phyloP scores from a whole-genome alignment of 176 grass and related monocot species.

The Juncus inflexus region DNA sequence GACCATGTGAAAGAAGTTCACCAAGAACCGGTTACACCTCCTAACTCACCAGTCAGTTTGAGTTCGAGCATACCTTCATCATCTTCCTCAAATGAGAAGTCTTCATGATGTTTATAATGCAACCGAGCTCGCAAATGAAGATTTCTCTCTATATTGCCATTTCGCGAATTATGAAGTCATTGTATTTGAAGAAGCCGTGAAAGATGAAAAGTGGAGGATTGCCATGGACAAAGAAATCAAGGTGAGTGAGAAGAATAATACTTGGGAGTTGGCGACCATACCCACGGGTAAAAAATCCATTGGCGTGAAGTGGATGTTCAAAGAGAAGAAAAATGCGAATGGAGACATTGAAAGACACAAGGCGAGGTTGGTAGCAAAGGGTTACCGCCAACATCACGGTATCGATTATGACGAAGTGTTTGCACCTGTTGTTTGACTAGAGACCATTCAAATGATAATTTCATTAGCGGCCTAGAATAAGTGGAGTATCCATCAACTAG shows the following conservation, averaged over 20 bases:
- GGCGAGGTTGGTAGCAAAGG: not conserved
- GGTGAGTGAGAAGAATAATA: not conserved
- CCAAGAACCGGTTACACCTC: too few species aligned
- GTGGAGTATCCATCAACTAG: too few species aligned
- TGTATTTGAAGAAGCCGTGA: not conserved
- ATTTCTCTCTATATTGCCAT: too few species aligned
- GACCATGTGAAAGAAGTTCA: too few species aligned
- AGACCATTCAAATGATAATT: not conserved
- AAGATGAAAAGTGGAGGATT: conserved; percentile 2
- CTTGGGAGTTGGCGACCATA: not conserved
- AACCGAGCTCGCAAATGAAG: too few species aligned
- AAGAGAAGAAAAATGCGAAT: conserved; percentile 11
- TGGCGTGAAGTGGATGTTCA: conserved; percentile 19
- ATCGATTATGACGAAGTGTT: conserved; percentile 12
- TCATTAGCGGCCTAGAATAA: not conserved
- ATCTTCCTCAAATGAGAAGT: too few species aligned
- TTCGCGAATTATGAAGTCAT: too few species aligned
- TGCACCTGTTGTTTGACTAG: conserved; percentile 1
- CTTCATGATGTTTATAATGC: too few species aligned
- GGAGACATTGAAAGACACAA: not conserved
- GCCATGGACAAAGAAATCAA: conserved; percentile 18
- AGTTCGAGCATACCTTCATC: too few species aligned
- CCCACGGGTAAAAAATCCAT: not conserved
- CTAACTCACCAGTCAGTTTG: too few species aligned
- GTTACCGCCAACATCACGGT: not conserved